Evolutionary conservation across 345 rosid species (phyloP).

Genomic region (Isatis tinctoria): DNA sequence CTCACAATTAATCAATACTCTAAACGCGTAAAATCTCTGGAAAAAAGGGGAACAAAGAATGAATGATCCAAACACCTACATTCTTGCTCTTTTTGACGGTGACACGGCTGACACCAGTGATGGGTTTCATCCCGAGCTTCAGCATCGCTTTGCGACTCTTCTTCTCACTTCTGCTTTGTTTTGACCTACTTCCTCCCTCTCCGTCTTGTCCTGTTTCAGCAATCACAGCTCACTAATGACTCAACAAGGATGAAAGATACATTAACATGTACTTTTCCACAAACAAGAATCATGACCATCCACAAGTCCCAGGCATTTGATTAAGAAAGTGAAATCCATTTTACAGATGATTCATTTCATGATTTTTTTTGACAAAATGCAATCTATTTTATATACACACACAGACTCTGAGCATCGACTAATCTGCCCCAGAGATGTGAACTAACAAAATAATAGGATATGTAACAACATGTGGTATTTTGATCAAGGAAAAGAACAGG

Average conservation of each 20-base stretch:
- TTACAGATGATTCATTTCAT: background rate
- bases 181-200: conserved; percentile 63
- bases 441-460: background rate
- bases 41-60: background rate
- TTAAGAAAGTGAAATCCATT: background rate
- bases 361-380: background rate
- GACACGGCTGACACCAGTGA: conserved; percentile 85
- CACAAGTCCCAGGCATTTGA: background rate
- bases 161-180: conserved; percentile 93
- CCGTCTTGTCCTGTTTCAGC: conserved; percentile 41
- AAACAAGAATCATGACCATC: background rate
- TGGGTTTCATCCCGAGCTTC: conserved; percentile 87
- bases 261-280: background rate
- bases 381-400: background rate
- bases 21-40: background rate
- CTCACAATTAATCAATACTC: background rate
- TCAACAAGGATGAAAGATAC: background rate
- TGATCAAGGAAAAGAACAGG: background rate
- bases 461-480: background rate
- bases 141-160: conserved; percentile 93
- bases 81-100: conserved; percentile 90
- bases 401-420: background rate
- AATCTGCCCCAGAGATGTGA: background rate
- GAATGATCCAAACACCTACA: conserved; percentile 29
- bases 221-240: background rate